These are phyloP conservation scores for Paramecium sonneborni DNA, from an alignment of 73 alveolate genomes.

Conservation along the genomic window DNA sequence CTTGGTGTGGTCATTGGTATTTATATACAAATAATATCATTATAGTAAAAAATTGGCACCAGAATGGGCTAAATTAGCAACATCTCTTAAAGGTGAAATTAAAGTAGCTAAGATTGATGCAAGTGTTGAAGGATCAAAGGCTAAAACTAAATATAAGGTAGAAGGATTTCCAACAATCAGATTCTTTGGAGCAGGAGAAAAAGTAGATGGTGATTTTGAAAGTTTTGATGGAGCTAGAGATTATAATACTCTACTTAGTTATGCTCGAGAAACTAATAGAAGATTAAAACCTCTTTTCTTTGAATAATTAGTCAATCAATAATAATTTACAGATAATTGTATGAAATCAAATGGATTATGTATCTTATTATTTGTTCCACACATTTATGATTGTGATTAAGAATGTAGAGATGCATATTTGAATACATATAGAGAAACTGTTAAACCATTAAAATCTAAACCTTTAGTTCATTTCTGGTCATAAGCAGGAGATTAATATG, in stretches of 20 bases:
- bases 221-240: constrained; percentile 59
- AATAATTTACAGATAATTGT: neutral
- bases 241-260: neutral
- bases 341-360: constrained; percentile 67
- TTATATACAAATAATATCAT: neutral
- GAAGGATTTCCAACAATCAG: constrained; percentile 85
- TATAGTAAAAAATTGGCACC: constrained; percentile 87
- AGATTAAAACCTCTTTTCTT: constrained; percentile 32
- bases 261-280: constrained; percentile 54
- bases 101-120: constrained; percentile 93
- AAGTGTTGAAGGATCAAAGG: constrained; percentile 74
- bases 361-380: constrained; percentile 84
- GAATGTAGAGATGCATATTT: constrained; percentile 84
- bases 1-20: constrained; percentile 72
- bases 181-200: constrained; percentile 69
- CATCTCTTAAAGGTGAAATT: constrained; percentile 86
- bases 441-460: constrained; percentile 81
- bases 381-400: constrained; percentile 86
- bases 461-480: constrained; percentile 90
- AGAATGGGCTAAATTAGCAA: constrained; percentile 89
- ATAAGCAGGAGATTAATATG: constrained; percentile 88
- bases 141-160: constrained; percentile 70
- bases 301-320: neutral
- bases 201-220: constrained; percentile 62
- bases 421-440: constrained; percentile 71